Evolutionary conservation across 2,329 filamentous ascomycete species (phyloP), one percentile per base, ranked within the genome.

Genomic region (Ophiostoma fasciatum): DNA sequence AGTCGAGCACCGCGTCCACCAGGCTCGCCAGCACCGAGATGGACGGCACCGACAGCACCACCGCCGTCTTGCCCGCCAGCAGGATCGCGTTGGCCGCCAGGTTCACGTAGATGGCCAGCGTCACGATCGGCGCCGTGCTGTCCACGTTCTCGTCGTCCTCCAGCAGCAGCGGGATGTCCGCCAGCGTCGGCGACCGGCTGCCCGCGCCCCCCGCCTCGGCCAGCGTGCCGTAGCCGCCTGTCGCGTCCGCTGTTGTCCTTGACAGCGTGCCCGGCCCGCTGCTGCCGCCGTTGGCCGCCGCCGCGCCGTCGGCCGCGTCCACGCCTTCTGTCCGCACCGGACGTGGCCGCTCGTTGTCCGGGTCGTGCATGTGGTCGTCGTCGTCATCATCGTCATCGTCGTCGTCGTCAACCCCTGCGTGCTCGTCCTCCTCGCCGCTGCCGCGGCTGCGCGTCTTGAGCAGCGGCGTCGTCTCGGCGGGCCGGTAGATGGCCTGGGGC

Each of bases 31-130:
- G 64, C 11, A 88, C 81, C 5, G 82, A 87, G 52, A 90, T 75
- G 31, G 82, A 88, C 15, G 76, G 82, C 0, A 85, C 84, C 35
- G 83, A 71, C 23, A 83, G 51, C 28, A 87, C 76, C 35, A 90
- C 83, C 27, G 71, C 68, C 34, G 85, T 71, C 54, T 94, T 93
- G 41, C 82, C 73, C 7, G 69, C 68, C 4, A 93, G 67, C 2
- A 93, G 65, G 29, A 82, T 60, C 3, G 74, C 63, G 51, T 94
- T 94, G 40, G 84, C 85, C 17, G 70, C 58, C 33, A 92, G 70
- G 52, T 92, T 94, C 54, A 92, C 60, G 54, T 85, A 88, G 49
- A 96, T 90, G 28, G 88, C 87, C 15, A 90, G 51, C n/a, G 76
- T 79, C 33, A 94, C 84, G 33, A 93, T 72, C 13, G 70, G 74